Evolutionary conservation across 1,284 basidiomycete genomes (phyloP), one percentile per base, ranked within the genome.

Genomic region (Ceratorhiza oryzae-sativae): DNA sequence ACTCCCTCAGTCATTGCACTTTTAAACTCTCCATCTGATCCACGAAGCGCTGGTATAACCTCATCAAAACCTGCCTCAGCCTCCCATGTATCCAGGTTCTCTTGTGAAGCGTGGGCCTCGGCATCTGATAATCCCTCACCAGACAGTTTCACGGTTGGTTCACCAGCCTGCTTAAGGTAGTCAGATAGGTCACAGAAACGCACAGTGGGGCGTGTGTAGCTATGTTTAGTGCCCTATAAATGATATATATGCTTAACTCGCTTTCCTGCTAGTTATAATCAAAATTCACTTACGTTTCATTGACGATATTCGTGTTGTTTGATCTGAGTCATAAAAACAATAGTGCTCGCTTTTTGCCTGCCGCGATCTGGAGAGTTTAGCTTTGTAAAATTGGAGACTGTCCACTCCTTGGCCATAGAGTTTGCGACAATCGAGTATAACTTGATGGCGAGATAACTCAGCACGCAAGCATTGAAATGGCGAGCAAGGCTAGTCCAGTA

Each of bases 341-440:
- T 71, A 1, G 77, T 80, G 27, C 61, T 61, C 8, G 75, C 70
- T 18, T 77, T 71, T 61, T 81, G 79, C 32, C 74, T 74, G 8
- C 75, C 76, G 12, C 78, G 78, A 20, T 65, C 53, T 0, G 34
- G 78, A 42, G 77, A 76, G 65, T 82, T 81, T 32, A 80, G 73
- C 78, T 80, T 80, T 1, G 80, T 81, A 56, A 83, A 79, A 1
- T 75, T 79, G 6, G 81, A 83, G 20, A 76, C 78, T n/a, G 82
- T 82, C 3, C 79, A 76, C 72, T 83, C 80, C 61, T 83, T 80
- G 6, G 80, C 75, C 81, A 82, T 82, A 0, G 80, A 83, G 75
- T 82, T 82, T 23, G 79, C 77, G 3, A 79, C 75, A 15, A 80
- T 74, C 8, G 78, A 79, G 72, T 79, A 81, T 15, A 81, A 75